A percentile compares a stretch with the other conserved stretches of the same genome.
These are phyloP conservation scores for Scopulariopsis brevicaulis DNA, from an alignment of 2,329 filamentous ascomycete species.

Conservation along the genomic window DNA sequence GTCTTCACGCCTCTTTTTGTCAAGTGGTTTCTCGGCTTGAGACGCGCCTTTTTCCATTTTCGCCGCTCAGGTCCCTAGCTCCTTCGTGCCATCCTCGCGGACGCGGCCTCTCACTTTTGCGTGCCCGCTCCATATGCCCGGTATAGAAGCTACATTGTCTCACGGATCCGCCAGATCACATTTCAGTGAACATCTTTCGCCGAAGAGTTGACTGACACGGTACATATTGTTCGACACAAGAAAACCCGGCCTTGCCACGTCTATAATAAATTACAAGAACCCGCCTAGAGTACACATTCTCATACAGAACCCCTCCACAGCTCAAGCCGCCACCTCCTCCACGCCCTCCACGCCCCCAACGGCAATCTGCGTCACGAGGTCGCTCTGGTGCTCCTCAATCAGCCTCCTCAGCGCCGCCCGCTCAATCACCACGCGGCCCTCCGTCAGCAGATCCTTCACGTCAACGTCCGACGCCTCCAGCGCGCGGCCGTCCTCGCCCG, in stretches of 20 bases:
- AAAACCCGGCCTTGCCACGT: neutral
- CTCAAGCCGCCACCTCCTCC: neutral
- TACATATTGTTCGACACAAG: too few species aligned
- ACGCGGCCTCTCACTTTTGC: too few species aligned
- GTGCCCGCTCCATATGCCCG: too few species aligned
- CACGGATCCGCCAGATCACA: too few species aligned
- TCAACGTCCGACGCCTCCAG: conserved; percentile 71
- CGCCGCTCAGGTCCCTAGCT: too few species aligned
- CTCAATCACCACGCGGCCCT: conserved; percentile 79
- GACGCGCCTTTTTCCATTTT: too few species aligned
- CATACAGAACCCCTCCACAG: neutral
- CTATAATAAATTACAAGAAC: neutral
- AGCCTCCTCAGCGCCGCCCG: conserved; percentile 66
- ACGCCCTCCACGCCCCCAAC: neutral
- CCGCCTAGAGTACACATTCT: neutral
- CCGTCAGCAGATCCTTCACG: conserved; percentile 87
- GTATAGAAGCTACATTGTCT: too few species aligned
- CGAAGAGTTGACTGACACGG: too few species aligned
- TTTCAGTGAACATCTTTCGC: too few species aligned
- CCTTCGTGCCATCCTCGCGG: too few species aligned
- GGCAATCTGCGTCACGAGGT: conserved; percentile 28
- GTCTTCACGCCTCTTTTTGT: too few species aligned
- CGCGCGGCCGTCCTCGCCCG: conserved; percentile 57
- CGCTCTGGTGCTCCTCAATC: conserved; percentile 60
- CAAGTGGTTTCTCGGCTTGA: too few species aligned